These are phyloP conservation scores for Teratosphaeria destructans DNA, from an alignment of 2,329 filamentous ascomycete genomes.

Conservation along the genomic window DNA sequence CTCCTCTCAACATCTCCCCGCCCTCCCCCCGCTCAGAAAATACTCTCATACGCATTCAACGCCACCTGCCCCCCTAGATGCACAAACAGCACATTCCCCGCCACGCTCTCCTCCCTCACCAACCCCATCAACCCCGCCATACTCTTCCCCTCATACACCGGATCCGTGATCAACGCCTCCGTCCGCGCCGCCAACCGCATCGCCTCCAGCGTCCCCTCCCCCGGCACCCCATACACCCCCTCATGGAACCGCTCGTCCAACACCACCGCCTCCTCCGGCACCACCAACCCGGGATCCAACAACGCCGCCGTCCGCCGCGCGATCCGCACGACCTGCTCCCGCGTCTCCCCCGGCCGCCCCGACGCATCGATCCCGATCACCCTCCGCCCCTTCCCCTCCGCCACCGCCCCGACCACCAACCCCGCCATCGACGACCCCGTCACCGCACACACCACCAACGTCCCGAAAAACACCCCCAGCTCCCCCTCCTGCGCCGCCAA, in stretches of 20 bases:
- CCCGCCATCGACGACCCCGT: conserved; percentile 62
- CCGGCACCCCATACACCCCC: conserved; percentile 57
- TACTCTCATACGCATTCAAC: conserved; percentile 50
- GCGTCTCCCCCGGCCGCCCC: conserved; percentile 51
- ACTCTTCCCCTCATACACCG: conserved; percentile 68
- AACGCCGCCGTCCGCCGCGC: conserved; percentile 52
- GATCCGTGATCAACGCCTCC: conserved; percentile 65
- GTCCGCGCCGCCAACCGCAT: conserved; percentile 58
- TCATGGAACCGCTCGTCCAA: conserved; percentile 58
- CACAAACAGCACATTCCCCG: conserved; percentile 55
- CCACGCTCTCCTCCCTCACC: conserved; percentile 52
- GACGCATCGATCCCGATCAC: conserved; percentile 59
- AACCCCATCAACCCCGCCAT: conserved; percentile 62
- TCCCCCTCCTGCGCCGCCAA: conserved; percentile 53
- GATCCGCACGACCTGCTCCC: conserved; percentile 56
- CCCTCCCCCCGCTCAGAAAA: conserved; percentile 8
- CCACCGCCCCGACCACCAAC: conserved; percentile 62
- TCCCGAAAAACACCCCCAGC: conserved; percentile 56
- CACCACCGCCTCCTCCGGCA: conserved; percentile 52
- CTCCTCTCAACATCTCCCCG: too few relatives aligned
- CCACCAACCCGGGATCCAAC: conserved; percentile 53
- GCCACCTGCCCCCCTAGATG: conserved; percentile 62
- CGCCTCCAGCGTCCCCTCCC: conserved; percentile 54
- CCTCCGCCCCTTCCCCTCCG: conserved; percentile 35
- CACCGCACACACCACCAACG: conserved; percentile 50